Conservation (phyloP, 768 basidiomycete genomes). For the Rhizopogon vulgaris region DNA sequence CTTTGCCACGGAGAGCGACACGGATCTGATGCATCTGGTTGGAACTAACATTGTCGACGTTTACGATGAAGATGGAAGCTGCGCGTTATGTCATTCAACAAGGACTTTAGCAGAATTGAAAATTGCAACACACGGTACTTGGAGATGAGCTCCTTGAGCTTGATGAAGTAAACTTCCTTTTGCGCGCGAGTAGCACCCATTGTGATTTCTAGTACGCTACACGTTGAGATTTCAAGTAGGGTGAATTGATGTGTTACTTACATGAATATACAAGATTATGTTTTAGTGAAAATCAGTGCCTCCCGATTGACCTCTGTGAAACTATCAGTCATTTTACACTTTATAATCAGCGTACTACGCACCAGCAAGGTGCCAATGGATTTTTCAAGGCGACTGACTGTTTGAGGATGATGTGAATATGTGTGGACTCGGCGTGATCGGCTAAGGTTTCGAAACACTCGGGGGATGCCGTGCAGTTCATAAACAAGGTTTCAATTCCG, state of each 20-base stretch:
- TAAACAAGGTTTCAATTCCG: slow-evolving; percentile 23
- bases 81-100: slow-evolving; percentile 3
- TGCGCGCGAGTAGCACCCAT: slow-evolving; percentile 92
- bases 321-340: slow-evolving; percentile 6
- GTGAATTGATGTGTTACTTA: slow-evolving; percentile 14
- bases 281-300: slow-evolving; percentile 47
- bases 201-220: slow-evolving; percentile 27
- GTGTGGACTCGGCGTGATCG: neutral
- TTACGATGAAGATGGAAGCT: slow-evolving; percentile 99
- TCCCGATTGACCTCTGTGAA: slow-evolving; percentile 88
- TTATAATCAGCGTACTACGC: slow-evolving; percentile 14
- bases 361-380: slow-evolving; percentile 84
- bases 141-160: slow-evolving; percentile 88
- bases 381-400: slow-evolving; percentile 78
- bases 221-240: neutral
- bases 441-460: slow-evolving; percentile 19
- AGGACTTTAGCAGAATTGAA: neutral
- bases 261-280: slow-evolving; percentile 16
- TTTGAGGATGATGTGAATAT: slow-evolving; percentile 15
- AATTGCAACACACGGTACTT: slow-evolving; percentile 71
- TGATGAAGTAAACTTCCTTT: slow-evolving; percentile 87
- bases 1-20: slow-evolving; percentile 92
- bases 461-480: slow-evolving; percentile 24
- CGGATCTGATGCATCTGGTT: slow-evolving; percentile 99
- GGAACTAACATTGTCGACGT: slow-evolving; percentile 99